A percentile compares a stretch with the other conserved stretches of the same genome.
Conservation (phyloP, 208 protist species). For the Leishmania major region DNA sequence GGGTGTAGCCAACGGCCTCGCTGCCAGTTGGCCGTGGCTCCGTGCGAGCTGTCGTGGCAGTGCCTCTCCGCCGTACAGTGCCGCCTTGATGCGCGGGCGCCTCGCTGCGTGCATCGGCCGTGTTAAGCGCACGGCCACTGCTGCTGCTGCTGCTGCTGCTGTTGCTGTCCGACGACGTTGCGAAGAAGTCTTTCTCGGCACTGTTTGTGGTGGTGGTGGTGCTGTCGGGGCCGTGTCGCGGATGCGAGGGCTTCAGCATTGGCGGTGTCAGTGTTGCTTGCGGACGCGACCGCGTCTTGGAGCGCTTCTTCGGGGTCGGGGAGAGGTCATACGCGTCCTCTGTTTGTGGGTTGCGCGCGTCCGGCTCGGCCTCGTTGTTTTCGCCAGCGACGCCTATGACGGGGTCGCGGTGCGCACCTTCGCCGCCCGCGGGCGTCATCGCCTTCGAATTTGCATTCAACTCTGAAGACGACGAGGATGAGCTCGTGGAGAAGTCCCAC, state of each 20-base stretch:
- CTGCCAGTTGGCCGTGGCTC: neutral
- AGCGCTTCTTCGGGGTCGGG: slow-evolving; percentile 63
- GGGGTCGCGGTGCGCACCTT: neutral
- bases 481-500: slow-evolving; percentile 19
- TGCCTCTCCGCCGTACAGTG: too few species aligned
- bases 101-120: neutral
- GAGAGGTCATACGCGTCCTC: slow-evolving; percentile 34
- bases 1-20: neutral
- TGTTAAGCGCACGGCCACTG: neutral
- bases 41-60: neutral
- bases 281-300: slow-evolving; percentile 45
- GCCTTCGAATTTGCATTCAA: neutral
- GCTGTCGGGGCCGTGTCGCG: slow-evolving; percentile 5
- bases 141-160: neutral
- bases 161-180: slow-evolving; percentile 1
- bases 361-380: slow-evolving; percentile 15
- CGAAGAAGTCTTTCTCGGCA: slow-evolving; percentile 34
- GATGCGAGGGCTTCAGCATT: neutral
- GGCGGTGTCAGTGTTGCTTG: neutral
- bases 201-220: slow-evolving; percentile 21
- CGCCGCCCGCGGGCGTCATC: neutral
- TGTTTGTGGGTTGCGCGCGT: slow-evolving; percentile 10
- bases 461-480: neutral
- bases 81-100: neutral
- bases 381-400: neutral